Conservation (phyloP, 371 early-diverging fungal genomes). For the Zychaea mexicana region DNA sequence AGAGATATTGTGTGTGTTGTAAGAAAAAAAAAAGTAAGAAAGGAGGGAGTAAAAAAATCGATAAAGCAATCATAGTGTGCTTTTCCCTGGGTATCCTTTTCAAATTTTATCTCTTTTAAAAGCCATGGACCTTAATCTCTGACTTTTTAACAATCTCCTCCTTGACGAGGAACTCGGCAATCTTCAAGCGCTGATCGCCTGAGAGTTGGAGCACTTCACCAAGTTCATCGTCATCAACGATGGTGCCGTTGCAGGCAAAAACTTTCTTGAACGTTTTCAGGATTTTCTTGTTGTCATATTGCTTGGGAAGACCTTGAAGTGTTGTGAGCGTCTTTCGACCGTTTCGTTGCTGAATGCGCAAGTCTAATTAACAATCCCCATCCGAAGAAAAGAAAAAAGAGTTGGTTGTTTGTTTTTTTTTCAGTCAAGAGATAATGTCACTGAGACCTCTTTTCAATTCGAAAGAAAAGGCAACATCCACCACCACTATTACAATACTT, state of each 20-base stretch:
- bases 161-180: constrained; percentile 73
- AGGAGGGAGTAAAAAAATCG: not conserved
- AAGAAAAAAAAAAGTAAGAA: not conserved
- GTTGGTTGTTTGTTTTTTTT: too few relatives aligned
- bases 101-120: constrained; percentile 16
- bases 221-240: constrained; percentile 88
- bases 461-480: too few relatives aligned
- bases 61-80: too few relatives aligned
- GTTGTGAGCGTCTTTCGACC: constrained; percentile 96
- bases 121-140: constrained; percentile 91
- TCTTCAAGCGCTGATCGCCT: constrained; percentile 92
- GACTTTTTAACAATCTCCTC: constrained; percentile 82
- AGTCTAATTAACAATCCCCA: constrained; percentile 60
- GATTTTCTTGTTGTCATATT: constrained; percentile 85
- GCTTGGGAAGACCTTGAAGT: constrained; percentile 54
- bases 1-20: too few relatives aligned
- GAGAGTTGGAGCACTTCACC: constrained; percentile 92
- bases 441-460: not conserved
- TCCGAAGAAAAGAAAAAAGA: too few relatives aligned
- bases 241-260: constrained; percentile 95
- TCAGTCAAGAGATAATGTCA: too few relatives aligned
- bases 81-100: too few relatives aligned
- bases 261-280: constrained; percentile 94
- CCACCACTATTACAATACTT: too few relatives aligned
- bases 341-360: constrained; percentile 97